Evolutionary conservation across 225 moss, liverwort and hornwort species (phyloP).

Genomic region (Sphagnum contortum): DNA sequence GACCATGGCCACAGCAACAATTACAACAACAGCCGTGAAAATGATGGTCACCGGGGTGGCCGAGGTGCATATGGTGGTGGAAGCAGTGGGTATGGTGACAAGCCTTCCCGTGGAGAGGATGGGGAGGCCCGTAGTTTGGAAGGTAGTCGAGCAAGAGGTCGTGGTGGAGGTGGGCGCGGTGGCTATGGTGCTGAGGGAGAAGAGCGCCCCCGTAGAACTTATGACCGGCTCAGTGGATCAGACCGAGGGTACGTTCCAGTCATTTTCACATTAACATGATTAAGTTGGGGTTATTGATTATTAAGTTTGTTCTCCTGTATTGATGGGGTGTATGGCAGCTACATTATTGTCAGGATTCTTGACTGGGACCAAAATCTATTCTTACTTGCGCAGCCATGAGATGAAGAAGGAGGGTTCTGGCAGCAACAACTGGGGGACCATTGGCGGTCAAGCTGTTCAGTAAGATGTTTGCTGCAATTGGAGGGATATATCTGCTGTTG

Average conservation of each 20-base stretch:
- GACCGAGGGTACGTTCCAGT: constrained; percentile 47
- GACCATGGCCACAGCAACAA: constrained; percentile 35
- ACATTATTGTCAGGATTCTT: too few relatives aligned
- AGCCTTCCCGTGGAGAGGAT: constrained; percentile 39
- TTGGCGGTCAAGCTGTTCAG: constrained; percentile 56
- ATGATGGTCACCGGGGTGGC: constrained; percentile 34
- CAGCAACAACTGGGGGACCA: constrained; percentile 90
- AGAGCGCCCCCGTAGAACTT: constrained; percentile 52
- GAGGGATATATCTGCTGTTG: too few relatives aligned
- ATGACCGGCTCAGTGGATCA: constrained; percentile 80
- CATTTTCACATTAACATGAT: too few relatives aligned
- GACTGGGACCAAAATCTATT: too few relatives aligned
- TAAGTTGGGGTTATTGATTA: too few relatives aligned
- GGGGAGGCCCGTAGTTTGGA: constrained; percentile 53
- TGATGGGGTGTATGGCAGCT: too few relatives aligned
- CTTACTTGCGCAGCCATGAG: constrained; percentile 43
- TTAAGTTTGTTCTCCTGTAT: too few relatives aligned
- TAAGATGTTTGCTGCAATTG: constrained; percentile 16
- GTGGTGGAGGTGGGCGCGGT: constrained; percentile 38
- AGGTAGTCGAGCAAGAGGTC: constrained; percentile 46
- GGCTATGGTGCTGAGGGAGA: constrained; percentile 37
- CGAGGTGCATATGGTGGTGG: constrained; percentile 16
- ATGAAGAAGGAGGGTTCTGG: constrained; percentile 84
- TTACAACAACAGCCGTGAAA: constrained; percentile 29
- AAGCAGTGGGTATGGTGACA: constrained; percentile 17